Conservation (phyloP, 139 green algal species). For the Chlorella sp. region DNA sequence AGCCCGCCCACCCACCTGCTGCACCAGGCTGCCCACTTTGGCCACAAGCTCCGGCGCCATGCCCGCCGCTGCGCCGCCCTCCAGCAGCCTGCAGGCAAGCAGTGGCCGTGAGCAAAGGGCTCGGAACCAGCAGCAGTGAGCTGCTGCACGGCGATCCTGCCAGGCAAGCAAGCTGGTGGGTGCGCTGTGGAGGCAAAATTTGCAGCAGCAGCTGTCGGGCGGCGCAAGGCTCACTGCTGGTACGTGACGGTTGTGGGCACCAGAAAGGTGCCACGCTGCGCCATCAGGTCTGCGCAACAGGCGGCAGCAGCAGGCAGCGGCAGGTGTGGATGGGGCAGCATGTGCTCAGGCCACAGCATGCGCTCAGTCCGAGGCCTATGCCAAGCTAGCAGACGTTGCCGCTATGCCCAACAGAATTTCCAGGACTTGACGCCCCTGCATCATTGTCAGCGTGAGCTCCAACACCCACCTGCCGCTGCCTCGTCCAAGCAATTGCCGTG, state of each 20-base stretch:
- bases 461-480: conserved; percentile 3
- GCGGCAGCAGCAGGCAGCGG: not conserved
- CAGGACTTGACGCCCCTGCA: too few species aligned
- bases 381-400: not conserved
- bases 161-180: too few species aligned
- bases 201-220: too few species aligned
- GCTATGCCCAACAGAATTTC: not conserved
- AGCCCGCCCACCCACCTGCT: conserved; percentile 29
- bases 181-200: too few species aligned
- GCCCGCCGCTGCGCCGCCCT: conserved; percentile 52
- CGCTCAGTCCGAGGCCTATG: too few species aligned
- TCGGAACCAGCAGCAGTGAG: too few species aligned
- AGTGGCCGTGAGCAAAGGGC: too few species aligned
- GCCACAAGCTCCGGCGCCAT: conserved; percentile 65
- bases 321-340: too few species aligned
- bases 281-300: conserved; percentile 44
- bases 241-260: conserved; percentile 78
- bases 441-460: too few species aligned
- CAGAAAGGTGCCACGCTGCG: conserved; percentile 45
- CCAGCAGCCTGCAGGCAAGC: conserved; percentile 16
- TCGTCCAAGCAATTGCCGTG: conserved; percentile 74
- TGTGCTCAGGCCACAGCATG: too few species aligned
- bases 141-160: too few species aligned
- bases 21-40: conserved; percentile 62
- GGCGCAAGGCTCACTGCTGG: conserved; percentile 23